Evolutionary conservation across 108 stramenopile species (phyloP).

Genomic region (Pelagomonas calceolata): DNA sequence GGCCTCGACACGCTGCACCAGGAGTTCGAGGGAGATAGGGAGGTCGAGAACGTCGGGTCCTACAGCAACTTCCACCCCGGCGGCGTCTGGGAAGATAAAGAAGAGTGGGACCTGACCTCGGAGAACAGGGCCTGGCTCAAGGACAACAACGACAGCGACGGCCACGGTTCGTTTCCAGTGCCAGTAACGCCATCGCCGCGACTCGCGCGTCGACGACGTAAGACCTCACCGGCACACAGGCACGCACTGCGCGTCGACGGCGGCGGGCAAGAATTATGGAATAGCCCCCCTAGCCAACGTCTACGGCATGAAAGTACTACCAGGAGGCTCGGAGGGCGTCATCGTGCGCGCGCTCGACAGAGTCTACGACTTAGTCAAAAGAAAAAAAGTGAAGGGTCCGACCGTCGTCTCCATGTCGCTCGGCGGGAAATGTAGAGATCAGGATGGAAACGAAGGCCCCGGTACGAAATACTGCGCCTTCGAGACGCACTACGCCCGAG

Average conservation of each 20-base stretch:
- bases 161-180: too few species aligned
- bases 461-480: background rate
- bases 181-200: too few species aligned
- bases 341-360: background rate
- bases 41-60: background rate
- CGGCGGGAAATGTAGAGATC: background rate
- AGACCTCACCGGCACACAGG: too few species aligned
- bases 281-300: constrained; percentile 4
- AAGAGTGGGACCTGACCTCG: too few species aligned
- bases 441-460: too few species aligned
- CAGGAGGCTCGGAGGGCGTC: background rate
- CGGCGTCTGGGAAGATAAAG: too few species aligned
- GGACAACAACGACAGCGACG: background rate
- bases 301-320: background rate
- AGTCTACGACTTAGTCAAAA: background rate
- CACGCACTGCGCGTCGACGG: constrained; percentile 8
- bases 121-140: too few species aligned
- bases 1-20: constrained; percentile 2
- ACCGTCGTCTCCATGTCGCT: constrained; percentile 14
- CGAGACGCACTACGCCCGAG: background rate
- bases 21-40: background rate
- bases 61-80: background rate
- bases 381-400: background rate
- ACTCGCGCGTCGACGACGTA: too few species aligned
- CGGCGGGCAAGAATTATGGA: constrained; percentile 2